These are phyloP conservation scores for Eucalyptus paniculata DNA, from an alignment of 345 rosid species.

Conservation along the genomic window DNA sequence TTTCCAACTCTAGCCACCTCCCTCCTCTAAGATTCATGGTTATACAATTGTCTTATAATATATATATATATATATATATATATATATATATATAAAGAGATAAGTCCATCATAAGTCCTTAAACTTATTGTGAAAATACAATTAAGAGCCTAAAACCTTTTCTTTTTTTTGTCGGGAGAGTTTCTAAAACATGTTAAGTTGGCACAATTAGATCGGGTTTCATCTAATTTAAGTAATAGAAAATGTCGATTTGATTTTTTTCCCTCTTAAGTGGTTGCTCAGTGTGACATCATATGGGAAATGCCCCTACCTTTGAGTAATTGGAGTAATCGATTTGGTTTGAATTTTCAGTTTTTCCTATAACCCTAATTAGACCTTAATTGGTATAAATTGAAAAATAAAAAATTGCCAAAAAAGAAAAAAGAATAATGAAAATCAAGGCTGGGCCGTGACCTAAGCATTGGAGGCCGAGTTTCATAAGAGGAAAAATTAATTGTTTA, in stretches of 20 bases:
- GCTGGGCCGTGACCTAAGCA: neutral
- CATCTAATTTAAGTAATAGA: neutral
- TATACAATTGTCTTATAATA: too few relatives aligned
- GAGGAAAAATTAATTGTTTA: neutral
- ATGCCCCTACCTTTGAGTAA: too few relatives aligned
- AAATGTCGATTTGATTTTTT: neutral
- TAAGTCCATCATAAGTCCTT: neutral
- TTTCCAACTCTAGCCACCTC: neutral
- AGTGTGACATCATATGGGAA: neutral
- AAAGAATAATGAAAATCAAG: neutral
- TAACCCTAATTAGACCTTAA: neutral
- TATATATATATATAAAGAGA: too few relatives aligned
- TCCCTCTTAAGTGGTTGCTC: rapidly evolving
- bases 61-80: too few relatives aligned
- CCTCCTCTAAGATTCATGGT: neutral
- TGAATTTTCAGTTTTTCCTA: neutral
- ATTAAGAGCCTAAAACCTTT: rapidly evolving
- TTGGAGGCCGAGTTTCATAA: neutral
- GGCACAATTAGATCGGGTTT: rapidly evolving
- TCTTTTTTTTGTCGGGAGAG: too few relatives aligned
- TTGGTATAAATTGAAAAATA: neutral
- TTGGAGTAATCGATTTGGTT: neutral
- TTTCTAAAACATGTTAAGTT: neutral
- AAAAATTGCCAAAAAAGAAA: neutral
- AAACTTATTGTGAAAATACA: neutral